Evolutionary conservation across 192 early-diverging fungal species (phyloP), one percentile per base, ranked within the genome.

Genomic region (Thamnidium elegans): DNA sequence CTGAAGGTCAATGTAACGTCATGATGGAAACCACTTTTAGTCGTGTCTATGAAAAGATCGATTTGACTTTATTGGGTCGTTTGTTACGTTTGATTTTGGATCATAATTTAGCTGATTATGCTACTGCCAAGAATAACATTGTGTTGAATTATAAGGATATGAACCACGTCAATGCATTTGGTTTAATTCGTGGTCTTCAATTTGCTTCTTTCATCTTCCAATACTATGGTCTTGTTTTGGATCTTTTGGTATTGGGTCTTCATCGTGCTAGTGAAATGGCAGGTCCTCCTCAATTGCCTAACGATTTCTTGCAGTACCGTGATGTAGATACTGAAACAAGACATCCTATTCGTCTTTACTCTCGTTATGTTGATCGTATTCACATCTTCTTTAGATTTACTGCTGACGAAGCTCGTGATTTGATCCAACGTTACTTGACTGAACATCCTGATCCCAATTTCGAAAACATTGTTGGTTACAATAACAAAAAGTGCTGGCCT

Each of bases 41-140:
- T 75, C 92, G 92, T 55, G 87, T 98, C 15, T 94, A 93, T 66
- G 95, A 97, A 73, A 98, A 98, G 82, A 92, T 99, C 43, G 95
- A 99, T 84, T 83, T 99, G 65, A 98, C 95, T 32, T 79, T 99
- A 51, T 86, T 99, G 39, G 94, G 94, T 60, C 87, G 94, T 50
- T 81, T 99, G 32, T 77, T 99, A 69, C 88, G 97, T 46, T 81
- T 99, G 44, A 93, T 99, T 78, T 79, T 99, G 44, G 97, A 99
- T 79, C 97, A 98, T 84, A 97, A 98, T 73, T 86, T 99, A 84
- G 97, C 97, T n/a, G 97, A 99, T 68, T 99, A 99, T 73, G 95
- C 98, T 87, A 97, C 97, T 0, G 94, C 95, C 67, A 99, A 99
- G 81, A 99, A 99, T 82, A 99, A 99, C 81, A 89, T 99, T 39